A percentile compares a stretch with the other conserved stretches of the same genome.
Conservation (phyloP, 139 green algal genomes). For the Raphidocelis subcapitata region DNA sequence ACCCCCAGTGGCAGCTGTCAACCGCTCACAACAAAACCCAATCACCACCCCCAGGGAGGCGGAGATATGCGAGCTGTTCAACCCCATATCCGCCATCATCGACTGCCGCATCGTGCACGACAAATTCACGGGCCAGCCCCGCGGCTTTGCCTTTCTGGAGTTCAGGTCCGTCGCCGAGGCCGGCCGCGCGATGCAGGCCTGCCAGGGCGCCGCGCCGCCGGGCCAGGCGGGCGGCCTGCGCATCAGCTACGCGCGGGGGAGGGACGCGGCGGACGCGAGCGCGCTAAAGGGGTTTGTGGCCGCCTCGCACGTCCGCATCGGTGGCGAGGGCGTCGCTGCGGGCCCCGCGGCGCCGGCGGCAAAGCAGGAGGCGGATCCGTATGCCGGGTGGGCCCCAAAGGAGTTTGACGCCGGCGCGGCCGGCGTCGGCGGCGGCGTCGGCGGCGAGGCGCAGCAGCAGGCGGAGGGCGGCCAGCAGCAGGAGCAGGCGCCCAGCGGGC, state of each 20-base stretch:
- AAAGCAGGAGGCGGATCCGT: conserved; percentile 11
- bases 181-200: conserved; percentile 19
- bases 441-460: background rate
- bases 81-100: conserved; percentile 27
- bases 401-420: conserved; percentile 36
- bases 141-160: conserved; percentile 49
- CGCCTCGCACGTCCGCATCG: no score
- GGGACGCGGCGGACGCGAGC: background rate
- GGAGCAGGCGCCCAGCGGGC: no score
- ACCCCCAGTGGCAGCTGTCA: no score
- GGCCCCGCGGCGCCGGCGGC: conserved; percentile 10
- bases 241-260: conserved; percentile 17
- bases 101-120: conserved; percentile 54
- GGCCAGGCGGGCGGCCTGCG: conserved; percentile 16
- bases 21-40: no score
- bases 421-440: background rate
- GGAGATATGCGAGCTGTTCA: conserved; percentile 37
- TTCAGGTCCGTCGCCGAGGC: conserved; percentile 40
- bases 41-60: conserved; percentile 50
- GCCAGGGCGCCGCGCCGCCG: conserved; percentile 26
- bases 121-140: conserved; percentile 40
- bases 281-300: no score
- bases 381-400: conserved; percentile 41
- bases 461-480: no score
- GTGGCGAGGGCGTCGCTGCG: no score